Conservation (phyloP, 768 basidiomycete genomes). For the Tulasnella sp. region DNA sequence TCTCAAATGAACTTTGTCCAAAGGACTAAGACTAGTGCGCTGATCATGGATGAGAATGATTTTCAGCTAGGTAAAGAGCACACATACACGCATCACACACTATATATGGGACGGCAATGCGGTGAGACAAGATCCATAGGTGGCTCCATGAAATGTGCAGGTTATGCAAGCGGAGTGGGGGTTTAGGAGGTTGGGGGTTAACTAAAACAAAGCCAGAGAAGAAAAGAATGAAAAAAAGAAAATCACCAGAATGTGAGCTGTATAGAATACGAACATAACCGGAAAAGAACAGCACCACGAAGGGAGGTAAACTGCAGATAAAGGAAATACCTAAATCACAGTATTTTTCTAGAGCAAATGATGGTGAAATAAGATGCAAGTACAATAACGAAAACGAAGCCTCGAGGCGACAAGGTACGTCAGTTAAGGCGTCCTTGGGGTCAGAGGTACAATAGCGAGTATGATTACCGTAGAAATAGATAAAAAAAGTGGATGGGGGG, state of each 20-base stretch:
- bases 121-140: too few relatives aligned
- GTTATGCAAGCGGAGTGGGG: neutral
- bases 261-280: neutral
- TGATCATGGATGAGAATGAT: too few relatives aligned
- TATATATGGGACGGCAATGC: too few relatives aligned
- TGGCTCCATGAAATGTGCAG: too few relatives aligned
- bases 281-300: neutral
- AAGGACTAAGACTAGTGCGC: too few relatives aligned
- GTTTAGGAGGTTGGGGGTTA: neutral
- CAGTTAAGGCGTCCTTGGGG: neutral
- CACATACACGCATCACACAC: too few relatives aligned
- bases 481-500: neutral
- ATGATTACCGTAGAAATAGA: neutral
- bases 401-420: neutral
- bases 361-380: neutral
- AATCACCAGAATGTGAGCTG: neutral
- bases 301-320: neutral
- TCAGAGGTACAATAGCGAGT: neutral
- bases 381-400: neutral
- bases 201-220: conserved; percentile 3
- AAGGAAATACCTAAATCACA: neutral
- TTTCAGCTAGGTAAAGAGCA: too few relatives aligned
- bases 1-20: too few relatives aligned
- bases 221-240: neutral
- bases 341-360: neutral